Base-by-base conservation (phyloP, 305 asterid species). In the Caryopteris hybrid region DNA sequence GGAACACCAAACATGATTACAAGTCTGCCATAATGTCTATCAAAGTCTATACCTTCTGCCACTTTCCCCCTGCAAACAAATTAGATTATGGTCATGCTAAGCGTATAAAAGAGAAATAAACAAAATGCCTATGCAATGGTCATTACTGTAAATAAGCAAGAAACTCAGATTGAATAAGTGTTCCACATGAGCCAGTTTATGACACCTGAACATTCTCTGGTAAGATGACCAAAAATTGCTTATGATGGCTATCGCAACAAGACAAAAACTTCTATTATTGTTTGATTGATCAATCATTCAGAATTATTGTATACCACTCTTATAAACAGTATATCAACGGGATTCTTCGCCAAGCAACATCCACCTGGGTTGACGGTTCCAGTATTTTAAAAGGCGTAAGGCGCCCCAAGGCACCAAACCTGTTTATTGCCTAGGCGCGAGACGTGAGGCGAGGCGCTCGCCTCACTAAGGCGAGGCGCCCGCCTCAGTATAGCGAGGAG, bases 11-110 rank as follows among this genome's bases (percentile, higher is more conserved):
- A 91, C 99, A 94, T 91, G 77, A 94, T 91, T 29, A 91, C 98
- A 75, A 94, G 97, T 71, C 98, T 87, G 66, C 99, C 99, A 79
- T 94, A 94, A 79, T 94, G 99, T 76, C 98, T 84, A 76, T 94
- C 99, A 69, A 94, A 94, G 80, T 94, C 99, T 70, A 94, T 94
- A 74, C 99, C 99, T 79, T 94, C 98, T 0, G 99, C 99, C 62
- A 94, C 99, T 83, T 94, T 94, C 42, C 98, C 99, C 89, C 99
- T 94, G 91, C 77, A 73, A 62, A 20, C 67, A 50, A 68, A 57
- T 51, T 13, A 75, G 45, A 62, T 4, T 62, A 21, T 13, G 47
- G 52, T 63, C 64, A 45, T 11, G 74, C 45, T 41, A 23, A 50
- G 52, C 21, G 61, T 20, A 51, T 39, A 55, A 33, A 61, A 21